These are phyloP conservation scores for Chaetomiaceae sp. DNA, from an alignment of 2,329 filamentous ascomycete genomes.

Conservation along the genomic window DNA sequence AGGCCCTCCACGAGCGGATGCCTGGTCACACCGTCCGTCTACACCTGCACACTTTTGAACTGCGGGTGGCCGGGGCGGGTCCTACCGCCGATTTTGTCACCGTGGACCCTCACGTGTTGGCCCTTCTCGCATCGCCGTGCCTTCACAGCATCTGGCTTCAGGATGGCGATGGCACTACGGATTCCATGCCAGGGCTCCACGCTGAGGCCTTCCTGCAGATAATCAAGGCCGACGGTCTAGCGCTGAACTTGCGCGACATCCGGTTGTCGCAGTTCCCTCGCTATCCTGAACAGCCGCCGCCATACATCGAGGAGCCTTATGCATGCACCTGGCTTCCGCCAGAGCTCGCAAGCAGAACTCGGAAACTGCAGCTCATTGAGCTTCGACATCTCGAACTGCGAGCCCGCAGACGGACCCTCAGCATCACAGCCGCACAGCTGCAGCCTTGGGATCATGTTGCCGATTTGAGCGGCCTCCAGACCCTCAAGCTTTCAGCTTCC, in stretches of 20 bases:
- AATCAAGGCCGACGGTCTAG: neutral
- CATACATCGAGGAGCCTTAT: neutral
- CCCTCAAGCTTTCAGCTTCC: neutral
- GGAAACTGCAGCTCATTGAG: neutral
- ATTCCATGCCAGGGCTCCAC: neutral
- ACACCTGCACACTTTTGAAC: constrained; percentile 1
- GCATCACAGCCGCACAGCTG: neutral
- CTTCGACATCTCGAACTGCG: neutral
- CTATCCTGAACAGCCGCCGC: neutral
- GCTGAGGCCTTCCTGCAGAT: neutral
- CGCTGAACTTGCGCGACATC: constrained; percentile 1
- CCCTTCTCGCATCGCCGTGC: neutral
- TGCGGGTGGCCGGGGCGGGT: neutral
- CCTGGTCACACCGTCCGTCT: neutral
- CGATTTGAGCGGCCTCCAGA: neutral
- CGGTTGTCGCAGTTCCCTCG: neutral
- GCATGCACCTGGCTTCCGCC: neutral
- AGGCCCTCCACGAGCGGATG: neutral
- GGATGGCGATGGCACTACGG: neutral
- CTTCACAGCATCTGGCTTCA: neutral
- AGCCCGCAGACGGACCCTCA: neutral
- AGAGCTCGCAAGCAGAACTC: no score
- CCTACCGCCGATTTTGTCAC: no score
- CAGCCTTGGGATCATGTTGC: neutral
- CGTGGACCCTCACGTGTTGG: neutral